A percentile compares a stretch with the other conserved stretches of the same genome.
phyloP scores from a whole-genome alignment of 2,329 filamentous ascomycete species.

The Penicillium sp. region DNA sequence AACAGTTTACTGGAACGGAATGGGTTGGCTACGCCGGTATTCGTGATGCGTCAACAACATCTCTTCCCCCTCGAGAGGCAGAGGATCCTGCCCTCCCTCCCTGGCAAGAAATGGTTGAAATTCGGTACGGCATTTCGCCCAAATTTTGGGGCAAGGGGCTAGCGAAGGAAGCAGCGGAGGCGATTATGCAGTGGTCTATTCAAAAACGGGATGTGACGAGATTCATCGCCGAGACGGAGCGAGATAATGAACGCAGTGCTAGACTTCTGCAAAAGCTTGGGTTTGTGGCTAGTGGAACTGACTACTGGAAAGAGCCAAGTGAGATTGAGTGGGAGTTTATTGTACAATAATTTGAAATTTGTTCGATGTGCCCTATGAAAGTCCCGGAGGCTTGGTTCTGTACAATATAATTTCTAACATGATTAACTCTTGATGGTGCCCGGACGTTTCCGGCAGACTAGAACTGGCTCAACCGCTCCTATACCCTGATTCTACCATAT shows the following conservation, averaged over 20 bases:
- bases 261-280: conserved; percentile 28
- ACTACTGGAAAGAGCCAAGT: conserved; percentile 28
- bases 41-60: conserved; percentile 27
- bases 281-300: conserved; percentile 23
- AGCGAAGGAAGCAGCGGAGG: conserved; percentile 25
- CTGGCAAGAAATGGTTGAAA: conserved; percentile 33
- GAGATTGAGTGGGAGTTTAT: conserved; percentile 25
- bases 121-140: conserved; percentile 30
- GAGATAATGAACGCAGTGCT: conserved; percentile 26
- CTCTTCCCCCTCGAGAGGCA: conserved; percentile 15
- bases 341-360: neutral
- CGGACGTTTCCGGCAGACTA: too few species aligned
- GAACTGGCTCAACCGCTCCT: too few species aligned
- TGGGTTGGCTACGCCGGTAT: conserved; percentile 29
- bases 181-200: conserved; percentile 28
- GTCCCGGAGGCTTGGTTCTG: too few species aligned
- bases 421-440: too few species aligned
- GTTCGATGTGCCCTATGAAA: too few species aligned
- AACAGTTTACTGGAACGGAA: conserved; percentile 6
- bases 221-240: conserved; percentile 32
- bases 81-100: conserved; percentile 16
- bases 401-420: too few species aligned
- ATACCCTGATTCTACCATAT: too few species aligned
- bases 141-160: conserved; percentile 29
- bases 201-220: conserved; percentile 24